Evolutionary conservation across 352 stramenopile genomes (phyloP).

Genomic region (Phytophthora crassamura): DNA sequence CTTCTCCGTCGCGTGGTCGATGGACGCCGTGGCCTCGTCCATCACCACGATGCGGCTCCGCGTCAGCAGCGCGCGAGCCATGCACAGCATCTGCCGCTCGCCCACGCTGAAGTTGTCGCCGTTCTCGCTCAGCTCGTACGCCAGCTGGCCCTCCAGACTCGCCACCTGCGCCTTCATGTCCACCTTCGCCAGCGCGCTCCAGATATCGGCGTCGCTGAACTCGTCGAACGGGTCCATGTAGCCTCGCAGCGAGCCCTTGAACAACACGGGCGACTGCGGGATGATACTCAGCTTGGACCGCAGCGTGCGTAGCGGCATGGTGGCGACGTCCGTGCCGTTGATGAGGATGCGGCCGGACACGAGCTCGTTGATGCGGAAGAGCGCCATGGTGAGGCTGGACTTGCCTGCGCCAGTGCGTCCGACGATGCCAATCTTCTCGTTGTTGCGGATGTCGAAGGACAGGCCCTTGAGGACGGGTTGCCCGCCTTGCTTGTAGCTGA

Average conservation of each 20-base stretch:
- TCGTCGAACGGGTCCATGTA: constrained; percentile 92
- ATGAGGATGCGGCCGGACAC: constrained; percentile 51
- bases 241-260: constrained; percentile 85
- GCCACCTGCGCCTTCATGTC: constrained; percentile 59
- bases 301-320: constrained; percentile 37
- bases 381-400: constrained; percentile 78
- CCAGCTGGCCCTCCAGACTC: constrained; percentile 25
- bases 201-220: constrained; percentile 78
- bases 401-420: constrained; percentile 90
- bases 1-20: constrained; percentile 65
- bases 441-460: constrained; percentile 59
- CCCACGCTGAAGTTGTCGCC: constrained; percentile 52
- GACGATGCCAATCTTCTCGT: constrained; percentile 85
- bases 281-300: constrained; percentile 50
- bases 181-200: constrained; percentile 75
- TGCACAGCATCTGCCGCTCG: constrained; percentile 92
- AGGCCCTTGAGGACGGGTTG: constrained; percentile 56
- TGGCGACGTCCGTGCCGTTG: constrained; percentile 46
- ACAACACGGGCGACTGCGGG: constrained; percentile 87
- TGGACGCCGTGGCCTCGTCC: constrained; percentile 93
- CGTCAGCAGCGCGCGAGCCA: constrained; percentile 90
- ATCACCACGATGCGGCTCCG: constrained; percentile 91
- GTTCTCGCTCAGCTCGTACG: constrained; percentile 25
- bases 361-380: constrained; percentile 91
- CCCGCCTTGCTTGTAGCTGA: constrained; percentile 77